These are phyloP conservation scores for Helenozyma rhizophorensis DNA, from an alignment of 805 yeast genomes.

Conservation along the genomic window DNA sequence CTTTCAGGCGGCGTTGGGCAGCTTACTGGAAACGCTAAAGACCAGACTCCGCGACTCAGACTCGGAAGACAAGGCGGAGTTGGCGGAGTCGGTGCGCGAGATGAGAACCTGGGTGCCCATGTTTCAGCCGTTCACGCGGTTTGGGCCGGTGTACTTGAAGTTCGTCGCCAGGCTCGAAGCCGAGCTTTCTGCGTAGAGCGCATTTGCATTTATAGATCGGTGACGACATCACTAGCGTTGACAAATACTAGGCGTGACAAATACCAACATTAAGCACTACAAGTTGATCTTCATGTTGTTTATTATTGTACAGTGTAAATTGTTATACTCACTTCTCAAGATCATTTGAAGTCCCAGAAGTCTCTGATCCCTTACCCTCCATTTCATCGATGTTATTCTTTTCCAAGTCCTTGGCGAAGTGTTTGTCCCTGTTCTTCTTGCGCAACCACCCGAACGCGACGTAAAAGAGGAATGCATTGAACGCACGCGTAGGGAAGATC, in stretches of 20 bases:
- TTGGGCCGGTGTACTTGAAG: conserved; percentile 45
- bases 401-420: conserved; percentile 16
- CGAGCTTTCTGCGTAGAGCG: conserved; percentile 4
- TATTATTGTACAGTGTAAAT: conserved; percentile 1
- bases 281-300: not conserved
- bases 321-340: no score
- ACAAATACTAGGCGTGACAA: no score
- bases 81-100: conserved; percentile 42
- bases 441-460: conserved; percentile 34
- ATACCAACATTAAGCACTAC: not conserved
- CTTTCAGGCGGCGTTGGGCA: conserved; percentile 32
- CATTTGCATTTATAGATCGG: no score
- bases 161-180: conserved; percentile 41
- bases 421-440: conserved; percentile 20
- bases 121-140: conserved; percentile 49
- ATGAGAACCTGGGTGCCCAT: conserved; percentile 48
- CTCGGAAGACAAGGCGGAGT: conserved; percentile 22
- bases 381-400: no score
- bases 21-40: conserved; percentile 42
- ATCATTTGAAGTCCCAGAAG: no score
- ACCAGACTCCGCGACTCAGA: conserved; percentile 30
- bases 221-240: not conserved
- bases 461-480: conserved; percentile 34
- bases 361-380: no score
- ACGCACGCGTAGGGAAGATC: conserved; percentile 60